A percentile compares a stretch with the other conserved stretches of the same genome.
Evolutionary conservation across 495 filamentous ascomycete species (phyloP).

Genomic region (Penicillium angulare): DNA sequence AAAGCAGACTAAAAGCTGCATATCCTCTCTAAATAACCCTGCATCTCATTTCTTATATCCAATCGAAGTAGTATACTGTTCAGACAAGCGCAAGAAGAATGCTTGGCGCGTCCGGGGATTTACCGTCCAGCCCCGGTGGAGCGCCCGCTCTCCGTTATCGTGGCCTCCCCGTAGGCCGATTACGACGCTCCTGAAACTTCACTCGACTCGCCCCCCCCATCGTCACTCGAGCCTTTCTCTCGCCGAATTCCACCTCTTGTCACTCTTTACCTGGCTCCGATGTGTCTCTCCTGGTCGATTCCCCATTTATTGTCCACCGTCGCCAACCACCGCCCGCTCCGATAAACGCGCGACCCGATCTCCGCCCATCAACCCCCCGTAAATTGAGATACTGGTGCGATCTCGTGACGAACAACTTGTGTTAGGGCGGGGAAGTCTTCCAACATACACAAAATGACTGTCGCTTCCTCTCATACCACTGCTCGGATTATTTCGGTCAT

Average conservation of each 20-base stretch:
- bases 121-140: constrained; percentile 13
- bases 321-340: background rate
- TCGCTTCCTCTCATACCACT: constrained; percentile 23
- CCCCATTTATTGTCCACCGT: background rate
- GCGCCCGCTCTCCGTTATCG: constrained; percentile 14
- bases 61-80: too few relatives aligned
- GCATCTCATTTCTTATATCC: too few relatives aligned
- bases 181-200: constrained; percentile 22
- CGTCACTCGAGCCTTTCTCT: background rate
- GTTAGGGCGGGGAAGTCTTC: background rate
- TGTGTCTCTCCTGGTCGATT: constrained; percentile 6
- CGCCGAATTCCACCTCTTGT: constrained; percentile 1
- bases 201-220: constrained; percentile 1
- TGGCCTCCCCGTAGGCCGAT: constrained; percentile 19
- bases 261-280: constrained; percentile 14
- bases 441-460: constrained; percentile 19
- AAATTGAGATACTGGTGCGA: too few relatives aligned
- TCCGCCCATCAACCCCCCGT: background rate
- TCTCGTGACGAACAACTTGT: background rate
- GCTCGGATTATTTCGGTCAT: constrained; percentile 70
- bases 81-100: background rate
- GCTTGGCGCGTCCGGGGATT: constrained; percentile 13
- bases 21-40: too few relatives aligned
- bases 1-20: too few relatives aligned
- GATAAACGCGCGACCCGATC: constrained; percentile 1